phyloP scores from a whole-genome alignment of 257 asterid genomes.

The Solanum peruvianum region DNA sequence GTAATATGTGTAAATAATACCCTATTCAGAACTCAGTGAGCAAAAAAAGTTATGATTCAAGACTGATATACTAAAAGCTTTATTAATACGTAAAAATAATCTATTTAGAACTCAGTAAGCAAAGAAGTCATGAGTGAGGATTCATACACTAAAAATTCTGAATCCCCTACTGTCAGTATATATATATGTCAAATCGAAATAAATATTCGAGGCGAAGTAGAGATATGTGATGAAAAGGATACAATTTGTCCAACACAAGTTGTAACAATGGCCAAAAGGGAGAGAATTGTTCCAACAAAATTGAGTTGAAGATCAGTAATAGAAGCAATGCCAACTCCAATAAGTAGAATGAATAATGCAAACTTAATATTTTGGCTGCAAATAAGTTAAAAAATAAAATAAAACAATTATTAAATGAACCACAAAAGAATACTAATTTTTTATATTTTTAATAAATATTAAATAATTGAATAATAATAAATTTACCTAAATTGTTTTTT shows the following conservation, averaged over 20 bases:
- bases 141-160: not conserved
- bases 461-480: not conserved
- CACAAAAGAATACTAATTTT: not conserved
- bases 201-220: not conserved
- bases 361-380: slow-evolving; percentile 67
- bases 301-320: slow-evolving; percentile 91
- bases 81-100: not conserved
- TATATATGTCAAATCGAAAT: not conserved
- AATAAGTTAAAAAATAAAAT: not conserved
- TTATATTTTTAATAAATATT: not conserved
- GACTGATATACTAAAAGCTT: not conserved
- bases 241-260: slow-evolving; percentile 94
- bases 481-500: slow-evolving; percentile 71
- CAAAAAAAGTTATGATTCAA: not conserved
- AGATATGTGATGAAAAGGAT: slow-evolving; percentile 6
- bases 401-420: not conserved
- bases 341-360: slow-evolving; percentile 47
- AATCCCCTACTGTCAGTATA: fast-evolving
- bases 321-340: slow-evolving; percentile 88
- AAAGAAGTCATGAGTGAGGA: not conserved
- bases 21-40: not conserved
- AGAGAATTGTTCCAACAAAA: slow-evolving; percentile 64
- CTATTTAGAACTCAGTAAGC: not conserved
- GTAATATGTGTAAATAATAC: not conserved
- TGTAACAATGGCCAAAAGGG: slow-evolving; percentile 74